Base-by-base conservation (phyloP, 306 rosid species). In the Rosa chinensis region DNA sequence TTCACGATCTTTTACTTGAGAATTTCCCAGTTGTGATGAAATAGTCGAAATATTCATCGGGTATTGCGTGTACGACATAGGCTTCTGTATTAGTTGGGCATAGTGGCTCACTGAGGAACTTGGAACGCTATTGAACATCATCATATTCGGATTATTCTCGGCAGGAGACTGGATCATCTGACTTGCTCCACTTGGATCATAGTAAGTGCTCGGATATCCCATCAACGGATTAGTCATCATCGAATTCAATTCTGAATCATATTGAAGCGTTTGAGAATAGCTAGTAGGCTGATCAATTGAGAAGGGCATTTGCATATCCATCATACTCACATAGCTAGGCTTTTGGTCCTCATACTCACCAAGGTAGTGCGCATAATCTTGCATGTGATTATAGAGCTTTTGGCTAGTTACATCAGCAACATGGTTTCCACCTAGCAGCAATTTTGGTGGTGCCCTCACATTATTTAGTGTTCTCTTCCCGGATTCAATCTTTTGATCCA, bases 321-420 rank as follows among this genome's bases (percentile, higher is more conserved):
- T 28, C 25, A 43, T 42, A 59, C 23, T 21, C 48, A 58, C 23
- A 59, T 64, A 74, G 43, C 55, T 75, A 25, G 45, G 45, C 6
- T 45, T 75, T 32, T 62, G 39, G 1, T 61, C 70, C 71, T 59
- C 78, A 14, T 42, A 40, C 11, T 69, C 73, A n/a, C 52, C 53
- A 43, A 20, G 23, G 73, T 43, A 20, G 8, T 42, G 53, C 43
- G 73, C 73, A 42, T 66, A 66, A 68, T 39, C 6, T 17, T 32
- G 48, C 76, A 50, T 18, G 63, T 44, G 37, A 28, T 49, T 43
- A 16, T 59, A 47, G 23, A 9, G 70, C 44, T 8, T 75, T 44
- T 23, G 70, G 56, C 44, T 43, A 12, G 49, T 61, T 44, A 6
- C 78, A 58, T 23, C 52, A 37, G 23, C 71, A 66, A 66, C 48